Evolutionary conservation across 352 stramenopile species (phyloP).

Genomic region (Phytophthora meadii): DNA sequence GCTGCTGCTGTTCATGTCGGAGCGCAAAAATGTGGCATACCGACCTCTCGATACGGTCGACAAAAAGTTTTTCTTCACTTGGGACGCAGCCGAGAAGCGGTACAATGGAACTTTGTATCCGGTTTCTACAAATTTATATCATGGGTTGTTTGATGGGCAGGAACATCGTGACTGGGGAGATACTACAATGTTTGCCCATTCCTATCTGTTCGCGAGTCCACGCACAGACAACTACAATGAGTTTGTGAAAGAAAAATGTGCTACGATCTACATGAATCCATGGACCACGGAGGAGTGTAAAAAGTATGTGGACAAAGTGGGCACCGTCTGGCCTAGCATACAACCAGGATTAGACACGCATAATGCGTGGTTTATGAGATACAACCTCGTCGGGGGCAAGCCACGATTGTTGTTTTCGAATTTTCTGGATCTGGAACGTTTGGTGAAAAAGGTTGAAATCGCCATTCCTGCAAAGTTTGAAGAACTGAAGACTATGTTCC

Average conservation of each 20-base stretch:
- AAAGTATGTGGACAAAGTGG: conserved; percentile 18
- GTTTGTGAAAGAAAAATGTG: conserved; percentile 32
- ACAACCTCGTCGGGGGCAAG: conserved; percentile 34
- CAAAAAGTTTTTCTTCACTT: conserved; percentile 20
- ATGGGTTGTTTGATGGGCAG: conserved; percentile 22
- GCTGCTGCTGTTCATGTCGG: conserved; percentile 21
- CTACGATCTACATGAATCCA: conserved; percentile 41
- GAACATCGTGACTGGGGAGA: background rate
- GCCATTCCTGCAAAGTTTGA: conserved; percentile 5
- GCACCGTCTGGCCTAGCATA: no score
- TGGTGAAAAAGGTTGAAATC: conserved; percentile 6
- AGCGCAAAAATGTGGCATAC: conserved; percentile 35
- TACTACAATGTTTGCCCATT: background rate
- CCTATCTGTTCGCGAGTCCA: conserved; percentile 36
- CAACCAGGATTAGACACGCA: conserved; percentile 4
- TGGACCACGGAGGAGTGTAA: conserved; percentile 37
- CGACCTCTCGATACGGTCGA: background rate
- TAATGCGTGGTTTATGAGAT: conserved; percentile 29
- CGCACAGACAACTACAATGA: conserved; percentile 29
- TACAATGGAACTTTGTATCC: conserved; percentile 3
- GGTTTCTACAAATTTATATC: conserved; percentile 4
- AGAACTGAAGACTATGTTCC: conserved; percentile 8
- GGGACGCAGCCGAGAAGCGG: background rate
- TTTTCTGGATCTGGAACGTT: background rate
- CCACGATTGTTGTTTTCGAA: conserved; percentile 33